Conservation (phyloP, 176 grass and related monocot species). For the Triticum aestivum region IWGSC_CS_RefSeq_v2.1 NC_057795.1:678325197-678325696, state of each 20-base stretch:
- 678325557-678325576: neutral
- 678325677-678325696: neutral
- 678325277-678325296: constrained; percentile 99
- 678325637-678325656: neutral
- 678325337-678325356: neutral
- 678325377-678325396: neutral
- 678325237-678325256: constrained; percentile 94
- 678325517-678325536: neutral
- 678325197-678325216: constrained; percentile 86
- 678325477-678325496: neutral
- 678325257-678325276: constrained; percentile 73
- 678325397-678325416: neutral
- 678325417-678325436: neutral
- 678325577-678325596: neutral
- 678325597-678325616: neutral
- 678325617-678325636: neutral
- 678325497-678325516: neutral
- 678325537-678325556: neutral
- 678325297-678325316: constrained; percentile 50
- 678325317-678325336: constrained; percentile 27
- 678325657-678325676: constrained; percentile 26
- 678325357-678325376: neutral
- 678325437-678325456: neutral
- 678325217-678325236: constrained; percentile 90
- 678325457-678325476: neutral